Percentiles rank a stretch among this genome's conserved stretches.
These are phyloP conservation scores for Nakazawaea ambrosiae DNA, from an alignment of 805 yeast genomes.

Conservation along the genomic window DNA sequence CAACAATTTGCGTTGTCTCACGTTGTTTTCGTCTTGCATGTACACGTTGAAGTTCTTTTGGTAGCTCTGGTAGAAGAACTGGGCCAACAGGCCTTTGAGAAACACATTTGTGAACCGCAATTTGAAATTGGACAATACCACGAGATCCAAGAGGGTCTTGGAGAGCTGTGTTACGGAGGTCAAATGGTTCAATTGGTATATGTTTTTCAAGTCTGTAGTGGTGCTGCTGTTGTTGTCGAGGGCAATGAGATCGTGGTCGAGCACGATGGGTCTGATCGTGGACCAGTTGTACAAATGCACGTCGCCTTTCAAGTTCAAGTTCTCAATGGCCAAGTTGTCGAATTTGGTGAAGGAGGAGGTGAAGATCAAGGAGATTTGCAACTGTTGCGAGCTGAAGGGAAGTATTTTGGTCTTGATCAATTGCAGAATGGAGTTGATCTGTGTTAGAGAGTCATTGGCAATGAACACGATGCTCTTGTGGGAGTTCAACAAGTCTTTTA, in stretches of 20 bases:
- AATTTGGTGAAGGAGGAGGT: conserved; percentile 8
- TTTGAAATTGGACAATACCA: conserved; percentile 29
- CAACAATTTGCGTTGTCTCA: conserved; percentile 25
- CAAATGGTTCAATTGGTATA: conserved; percentile 38
- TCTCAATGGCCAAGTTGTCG: conserved; percentile 13
- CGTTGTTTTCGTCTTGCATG: conserved; percentile 23
- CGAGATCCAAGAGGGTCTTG: conserved; percentile 38
- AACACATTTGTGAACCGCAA: conserved; percentile 47
- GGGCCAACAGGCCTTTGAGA: conserved; percentile 54
- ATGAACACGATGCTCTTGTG: conserved; percentile 18
- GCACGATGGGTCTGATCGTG: conserved; percentile 12
- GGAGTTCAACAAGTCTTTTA: no score
- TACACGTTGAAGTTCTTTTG: conserved; percentile 23
- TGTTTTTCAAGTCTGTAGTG: conserved; percentile 30
- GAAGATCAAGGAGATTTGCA: conserved; percentile 13
- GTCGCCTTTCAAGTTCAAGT: conserved; percentile 21
- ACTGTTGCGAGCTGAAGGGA: conserved; percentile 3
- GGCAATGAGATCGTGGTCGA: conserved; percentile 35
- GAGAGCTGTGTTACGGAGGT: conserved; percentile 42
- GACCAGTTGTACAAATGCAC: conserved; percentile 19
- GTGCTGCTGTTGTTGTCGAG: conserved; percentile 28
- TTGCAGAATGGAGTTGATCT: conserved; percentile 5
- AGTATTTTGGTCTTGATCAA: conserved; percentile 7
- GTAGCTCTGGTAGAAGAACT: conserved; percentile 37
- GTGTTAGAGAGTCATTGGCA: conserved; percentile 1